phyloP scores from a whole-genome alignment of 2,329 filamentous ascomycete genomes.

The Alternaria sp. region DNA sequence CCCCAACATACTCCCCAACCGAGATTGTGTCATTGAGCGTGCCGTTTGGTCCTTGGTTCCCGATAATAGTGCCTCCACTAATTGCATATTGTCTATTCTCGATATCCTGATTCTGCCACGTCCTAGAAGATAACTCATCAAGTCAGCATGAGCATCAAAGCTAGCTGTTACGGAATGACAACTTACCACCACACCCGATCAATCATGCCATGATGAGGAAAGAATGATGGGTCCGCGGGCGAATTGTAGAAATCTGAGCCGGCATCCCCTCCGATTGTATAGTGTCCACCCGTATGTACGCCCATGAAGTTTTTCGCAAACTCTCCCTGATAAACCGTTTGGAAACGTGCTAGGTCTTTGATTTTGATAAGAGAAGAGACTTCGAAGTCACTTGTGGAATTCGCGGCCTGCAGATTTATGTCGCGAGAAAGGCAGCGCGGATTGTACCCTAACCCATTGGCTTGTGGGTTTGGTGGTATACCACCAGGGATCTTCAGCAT shows the following conservation, averaged over 20 bases:
- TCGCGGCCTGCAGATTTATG: slow-evolving; percentile 39
- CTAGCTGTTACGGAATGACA: background rate
- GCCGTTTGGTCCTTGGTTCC: slow-evolving; percentile 50
- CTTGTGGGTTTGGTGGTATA: slow-evolving; percentile 39
- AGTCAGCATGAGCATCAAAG: background rate
- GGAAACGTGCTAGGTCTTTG: slow-evolving; percentile 45
- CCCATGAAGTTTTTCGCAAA: slow-evolving; percentile 47
- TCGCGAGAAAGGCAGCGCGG: slow-evolving; percentile 52
- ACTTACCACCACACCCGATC: slow-evolving; percentile 56
- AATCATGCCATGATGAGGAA: slow-evolving; percentile 58
- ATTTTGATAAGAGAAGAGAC: slow-evolving; percentile 36
- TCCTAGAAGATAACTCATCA: slow-evolving; percentile 28
- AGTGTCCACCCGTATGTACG: slow-evolving; percentile 59
- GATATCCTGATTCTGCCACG: slow-evolving; percentile 59
- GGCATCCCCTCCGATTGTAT: slow-evolving; percentile 42
- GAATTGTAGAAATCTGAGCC: slow-evolving; percentile 54
- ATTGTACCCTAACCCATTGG: slow-evolving; percentile 43
- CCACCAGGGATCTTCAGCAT: slow-evolving; percentile 37
- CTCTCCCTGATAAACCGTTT: slow-evolving; percentile 51
- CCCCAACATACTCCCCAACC: slow-evolving; percentile 49
- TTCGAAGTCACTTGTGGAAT: slow-evolving; percentile 36
- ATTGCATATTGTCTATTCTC: slow-evolving; percentile 51
- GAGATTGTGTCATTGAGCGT: slow-evolving; percentile 55
- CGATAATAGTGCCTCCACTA: slow-evolving; percentile 38
- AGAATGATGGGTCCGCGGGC: slow-evolving; percentile 60